A percentile compares a stretch with the other conserved stretches of the same genome.
phyloP scores from a whole-genome alignment of 2,329 filamentous ascomycete genomes.

The Neophaeococcomyces mojaviensis region DNA sequence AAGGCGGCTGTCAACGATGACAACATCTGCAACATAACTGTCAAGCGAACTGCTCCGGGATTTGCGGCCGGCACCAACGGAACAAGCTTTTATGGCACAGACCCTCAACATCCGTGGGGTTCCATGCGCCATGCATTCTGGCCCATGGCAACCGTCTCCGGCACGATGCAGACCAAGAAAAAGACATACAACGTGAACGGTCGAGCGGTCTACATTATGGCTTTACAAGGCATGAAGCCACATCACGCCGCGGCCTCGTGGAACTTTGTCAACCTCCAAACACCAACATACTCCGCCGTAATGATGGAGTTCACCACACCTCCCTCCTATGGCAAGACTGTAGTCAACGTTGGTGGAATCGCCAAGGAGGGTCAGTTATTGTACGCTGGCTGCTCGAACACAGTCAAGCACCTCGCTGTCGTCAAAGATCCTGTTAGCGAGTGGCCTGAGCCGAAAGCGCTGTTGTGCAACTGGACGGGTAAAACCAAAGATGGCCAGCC shows the following conservation, averaged over 20 bases:
- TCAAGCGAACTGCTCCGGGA: slow-evolving; percentile 68
- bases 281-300: slow-evolving; percentile 74
- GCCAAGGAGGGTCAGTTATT: slow-evolving; percentile 72
- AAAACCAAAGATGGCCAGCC: slow-evolving; percentile 67
- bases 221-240: slow-evolving; percentile 96
- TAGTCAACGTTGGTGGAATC: slow-evolving; percentile 75
- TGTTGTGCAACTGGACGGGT: slow-evolving; percentile 72
- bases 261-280: slow-evolving; percentile 92
- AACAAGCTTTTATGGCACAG: slow-evolving; percentile 76
- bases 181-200: slow-evolving; percentile 78
- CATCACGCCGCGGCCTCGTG: slow-evolving; percentile 88
- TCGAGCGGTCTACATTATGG: slow-evolving; percentile 70
- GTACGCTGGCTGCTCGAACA: slow-evolving; percentile 59
- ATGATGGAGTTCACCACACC: slow-evolving; percentile 97
- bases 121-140: slow-evolving; percentile 89
- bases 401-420: slow-evolving; percentile 60
- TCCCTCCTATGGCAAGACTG: slow-evolving; percentile 78
- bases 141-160: slow-evolving; percentile 76
- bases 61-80: slow-evolving; percentile 82
- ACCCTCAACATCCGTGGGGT: slow-evolving; percentile 81
- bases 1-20: slow-evolving; percentile 79
- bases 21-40: slow-evolving; percentile 76
- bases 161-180: slow-evolving; percentile 73
- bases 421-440: slow-evolving; percentile 69
- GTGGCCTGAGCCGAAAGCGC: slow-evolving; percentile 77